Conservation (phyloP, 75 land plant genomes). For the Cunninghamia lanceolata region DNA sequence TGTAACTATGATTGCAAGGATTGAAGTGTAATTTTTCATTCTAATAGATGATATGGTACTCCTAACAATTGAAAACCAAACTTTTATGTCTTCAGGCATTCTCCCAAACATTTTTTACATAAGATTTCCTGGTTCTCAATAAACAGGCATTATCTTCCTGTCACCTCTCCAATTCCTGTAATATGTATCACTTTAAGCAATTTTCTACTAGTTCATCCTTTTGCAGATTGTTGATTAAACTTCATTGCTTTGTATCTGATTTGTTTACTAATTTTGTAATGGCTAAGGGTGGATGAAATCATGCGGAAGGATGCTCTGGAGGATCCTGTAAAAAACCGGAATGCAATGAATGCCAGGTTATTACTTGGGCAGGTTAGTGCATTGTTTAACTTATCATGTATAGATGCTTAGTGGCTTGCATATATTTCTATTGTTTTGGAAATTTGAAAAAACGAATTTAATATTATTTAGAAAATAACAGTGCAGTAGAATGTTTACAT, state of each 20-base stretch:
- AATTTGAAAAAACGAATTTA: neutral
- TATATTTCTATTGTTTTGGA: neutral
- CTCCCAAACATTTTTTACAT: neutral
- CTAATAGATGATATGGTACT: neutral
- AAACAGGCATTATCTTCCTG: neutral
- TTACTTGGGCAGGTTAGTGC: slow-evolving; percentile 65
- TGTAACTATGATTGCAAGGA: neutral
- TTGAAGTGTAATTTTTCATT: neutral
- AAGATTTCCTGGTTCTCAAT: neutral
- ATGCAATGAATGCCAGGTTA: slow-evolving; percentile 52
- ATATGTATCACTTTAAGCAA: neutral
- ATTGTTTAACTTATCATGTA: neutral
- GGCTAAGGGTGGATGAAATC: slow-evolving; percentile 68
- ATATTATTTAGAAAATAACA: neutral
- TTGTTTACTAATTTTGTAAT: neutral
- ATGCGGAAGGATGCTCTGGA: slow-evolving; percentile 67
- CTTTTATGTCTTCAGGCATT: neutral
- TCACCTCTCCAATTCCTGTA: neutral
- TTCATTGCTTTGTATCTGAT: neutral
- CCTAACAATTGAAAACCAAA: neutral
- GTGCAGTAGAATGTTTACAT: neutral
- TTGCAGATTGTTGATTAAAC: neutral
- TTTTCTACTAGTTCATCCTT: neutral
- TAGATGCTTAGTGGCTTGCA: neutral
- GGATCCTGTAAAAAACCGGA: slow-evolving; percentile 54